Evolutionary conservation across 148 eudicot genomes (phyloP), one percentile per base, ranked within the genome.

Genomic region (Rhododendron vialii): DNA sequence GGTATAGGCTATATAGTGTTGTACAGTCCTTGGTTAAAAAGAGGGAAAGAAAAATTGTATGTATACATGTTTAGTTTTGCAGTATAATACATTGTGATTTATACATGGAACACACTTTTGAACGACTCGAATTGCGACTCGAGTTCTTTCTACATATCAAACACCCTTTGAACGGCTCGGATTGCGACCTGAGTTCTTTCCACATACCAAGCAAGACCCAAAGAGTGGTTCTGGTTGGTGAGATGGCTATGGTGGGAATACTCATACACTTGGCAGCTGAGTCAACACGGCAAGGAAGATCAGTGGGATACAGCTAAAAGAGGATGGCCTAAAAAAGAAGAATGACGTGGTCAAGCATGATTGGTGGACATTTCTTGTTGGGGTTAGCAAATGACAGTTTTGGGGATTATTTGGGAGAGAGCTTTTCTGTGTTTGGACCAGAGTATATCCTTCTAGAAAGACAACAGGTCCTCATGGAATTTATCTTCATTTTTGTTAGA

Each of bases 21-120:
- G 93, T 86, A 89, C 87, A 87, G 89, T 83, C 85, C 63, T 82
- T 84, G 41, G 75, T 63, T 84, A 88, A 41, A 79, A 67, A 28
- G 79, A 12, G 74, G 74, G 35, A 67, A 78, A 30, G 77, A 47
- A 8, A 75, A 71, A 86, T 85, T 80, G 30, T 78, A 24, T 41
- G 80, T 86, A 77, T 47, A 86, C 80, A 83, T 55, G 4, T 78
- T 43, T 8, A 86, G 6, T 51, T 71, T 47, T 82, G 53, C 28
- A 67, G 78, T 22, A 79, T 48, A 79, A 20, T 67, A n/a, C 48
- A 73, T 43, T 78, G 36, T 47, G 36, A 35, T 77, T 15, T 20
- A 3, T 3, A 55, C 20, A 17, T 3, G 22, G 1, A 17, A 17
- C 41, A 55, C 22, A 55, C 61, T 55, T 55, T 55, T 55, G 61